Base-by-base conservation (phyloP, 2,329 filamentous ascomycete genomes). In the Microcyclospora pomicola region DNA sequence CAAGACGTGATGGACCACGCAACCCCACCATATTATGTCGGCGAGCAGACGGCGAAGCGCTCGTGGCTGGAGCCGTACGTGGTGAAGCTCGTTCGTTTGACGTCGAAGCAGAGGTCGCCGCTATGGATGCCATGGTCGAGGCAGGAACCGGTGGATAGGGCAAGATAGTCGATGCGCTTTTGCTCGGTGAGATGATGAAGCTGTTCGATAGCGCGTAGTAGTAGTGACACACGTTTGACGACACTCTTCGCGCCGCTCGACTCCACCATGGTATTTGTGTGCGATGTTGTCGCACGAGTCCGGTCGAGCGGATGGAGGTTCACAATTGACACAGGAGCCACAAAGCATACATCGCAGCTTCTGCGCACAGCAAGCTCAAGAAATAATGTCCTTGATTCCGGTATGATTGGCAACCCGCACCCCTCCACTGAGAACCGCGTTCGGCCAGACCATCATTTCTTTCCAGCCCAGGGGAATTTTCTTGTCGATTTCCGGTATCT, bases 61-160 rank as follows among this genome's bases (percentile, higher is more conserved):
- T 60, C 59, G 3, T 48, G 47, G 7, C 59, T 60, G 2, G 44
- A 49, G 6, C 59, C 60, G 15, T 59, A 55, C 3, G 63, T 45
- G 1, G 58, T 60, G 2, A 55, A 58, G 38, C 57, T 61, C 15
- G 61, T 54, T 59, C 60, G 62, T 42, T 58, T 47, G 27, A 64
- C 33, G 15, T 62, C 58, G 33, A 63, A 53, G 10, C 59, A 59
- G 29, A 62, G 45, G 24, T 56, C 52, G 9, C 59, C 59, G 35
- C 41, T 54, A 13, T 53, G 42, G 6, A 63, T 48, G 5, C 43
- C 49, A 9, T 46, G 47, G 33, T 61, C 56, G 2, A 63, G 51
- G 24, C 15, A 15, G 27, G 47, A 51, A 2, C 60, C 59, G 5
- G 53, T 56, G 5, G 59, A 58, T 9, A 61, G 35, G 27, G 47